phyloP scores from a whole-genome alignment of 768 basidiomycete genomes.

The Chiua virens region DNA sequence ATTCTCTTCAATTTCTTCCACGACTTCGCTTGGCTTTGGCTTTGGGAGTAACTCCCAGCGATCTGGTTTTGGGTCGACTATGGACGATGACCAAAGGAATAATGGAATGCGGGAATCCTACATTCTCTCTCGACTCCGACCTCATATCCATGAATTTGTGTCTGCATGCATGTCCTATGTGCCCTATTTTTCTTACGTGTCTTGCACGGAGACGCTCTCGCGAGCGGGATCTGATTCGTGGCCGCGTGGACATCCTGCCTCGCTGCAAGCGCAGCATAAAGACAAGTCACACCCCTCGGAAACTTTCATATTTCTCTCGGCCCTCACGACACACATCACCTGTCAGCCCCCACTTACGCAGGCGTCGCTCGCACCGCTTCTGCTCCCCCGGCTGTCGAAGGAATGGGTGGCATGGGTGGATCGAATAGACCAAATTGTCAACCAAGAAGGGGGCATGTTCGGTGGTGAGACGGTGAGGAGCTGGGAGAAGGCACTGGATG shows the following conservation, averaged over 20 bases:
- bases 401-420: slow-evolving; percentile 83
- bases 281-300: slow-evolving; percentile 73
- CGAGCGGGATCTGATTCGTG: slow-evolving; percentile 24
- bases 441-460: slow-evolving; percentile 77
- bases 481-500: slow-evolving; percentile 73
- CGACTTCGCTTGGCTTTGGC: slow-evolving; percentile 35
- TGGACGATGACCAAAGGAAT: slow-evolving; percentile 28
- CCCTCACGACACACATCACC: slow-evolving; percentile 66
- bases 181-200: slow-evolving; percentile 75
- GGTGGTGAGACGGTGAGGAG: slow-evolving; percentile 62
- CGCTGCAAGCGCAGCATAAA: slow-evolving; percentile 52
- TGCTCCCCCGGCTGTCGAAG: slow-evolving; percentile 62
- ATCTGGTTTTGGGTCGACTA: slow-evolving; percentile 33
- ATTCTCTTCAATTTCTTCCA: slow-evolving; percentile 29
- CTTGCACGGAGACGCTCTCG: slow-evolving; percentile 23
- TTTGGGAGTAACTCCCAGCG: slow-evolving; percentile 25
- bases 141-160: slow-evolving; percentile 75
- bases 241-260: slow-evolving; percentile 42
- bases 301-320: slow-evolving; percentile 67
- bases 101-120: slow-evolving; percentile 79
- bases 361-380: slow-evolving; percentile 51
- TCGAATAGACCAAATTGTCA: slow-evolving; percentile 67
- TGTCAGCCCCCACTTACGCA: slow-evolving; percentile 69
- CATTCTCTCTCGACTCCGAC: slow-evolving; percentile 69
- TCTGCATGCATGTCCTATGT: slow-evolving; percentile 79